phyloP scores from a whole-genome alignment of 106 monocot species.

The Apostasia ramifera region DNA sequence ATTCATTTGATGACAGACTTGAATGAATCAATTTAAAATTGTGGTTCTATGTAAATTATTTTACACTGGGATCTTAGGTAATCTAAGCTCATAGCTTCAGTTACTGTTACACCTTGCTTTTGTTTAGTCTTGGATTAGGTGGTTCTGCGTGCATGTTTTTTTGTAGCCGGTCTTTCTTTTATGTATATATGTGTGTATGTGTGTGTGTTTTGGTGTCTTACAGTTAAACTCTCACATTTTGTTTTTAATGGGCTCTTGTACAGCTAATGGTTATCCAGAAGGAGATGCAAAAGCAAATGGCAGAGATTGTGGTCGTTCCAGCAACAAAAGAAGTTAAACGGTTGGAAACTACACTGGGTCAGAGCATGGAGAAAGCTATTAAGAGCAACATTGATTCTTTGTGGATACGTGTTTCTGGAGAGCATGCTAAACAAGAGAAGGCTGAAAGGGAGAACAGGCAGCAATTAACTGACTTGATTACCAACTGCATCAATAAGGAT shows the following conservation, averaged over 20 bases:
- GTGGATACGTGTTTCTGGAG: slow-evolving; percentile 71
- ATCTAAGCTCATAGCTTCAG: no score
- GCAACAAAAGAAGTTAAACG: slow-evolving; percentile 77
- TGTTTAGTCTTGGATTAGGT: no score
- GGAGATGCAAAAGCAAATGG: slow-evolving; percentile 83
- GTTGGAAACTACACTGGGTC: slow-evolving; percentile 70
- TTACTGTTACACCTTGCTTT: no score
- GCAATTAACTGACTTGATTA: slow-evolving; percentile 54
- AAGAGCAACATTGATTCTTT: slow-evolving; percentile 80
- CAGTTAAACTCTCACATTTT: not conserved
- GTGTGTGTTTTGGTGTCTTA: not conserved
- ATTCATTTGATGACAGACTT: no score
- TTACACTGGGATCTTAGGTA: no score
- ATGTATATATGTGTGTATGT: not conserved
- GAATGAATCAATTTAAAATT: no score
- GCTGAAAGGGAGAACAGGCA: slow-evolving; percentile 60
- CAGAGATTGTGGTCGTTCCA: slow-evolving; percentile 28
- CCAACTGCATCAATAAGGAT: slow-evolving; percentile 72
- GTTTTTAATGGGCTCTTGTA: not conserved
- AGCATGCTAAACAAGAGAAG: slow-evolving; percentile 79
- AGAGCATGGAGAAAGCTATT: slow-evolving; percentile 76
- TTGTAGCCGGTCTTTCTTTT: not conserved
- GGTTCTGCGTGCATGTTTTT: no score
- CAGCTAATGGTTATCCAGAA: slow-evolving; percentile 67
- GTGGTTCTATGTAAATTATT: no score